phyloP scores from a whole-genome alignment of 1,284 basidiomycete genomes.

The Ceratobasidium sp. region DNA sequence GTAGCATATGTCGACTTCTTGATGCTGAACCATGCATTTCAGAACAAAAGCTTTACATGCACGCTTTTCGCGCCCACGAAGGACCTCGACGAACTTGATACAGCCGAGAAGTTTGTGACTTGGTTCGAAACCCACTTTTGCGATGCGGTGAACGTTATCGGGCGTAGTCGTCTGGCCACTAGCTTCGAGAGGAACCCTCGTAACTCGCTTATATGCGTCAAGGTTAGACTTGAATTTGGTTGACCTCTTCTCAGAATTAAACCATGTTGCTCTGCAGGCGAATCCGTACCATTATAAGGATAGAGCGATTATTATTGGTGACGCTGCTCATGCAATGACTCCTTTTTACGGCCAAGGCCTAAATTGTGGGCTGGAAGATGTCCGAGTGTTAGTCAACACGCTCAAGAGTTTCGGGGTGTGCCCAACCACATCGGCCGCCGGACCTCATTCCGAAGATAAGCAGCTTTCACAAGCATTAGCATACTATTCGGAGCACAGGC shows the following conservation, averaged over 20 bases:
- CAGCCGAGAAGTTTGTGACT: constrained; percentile 66
- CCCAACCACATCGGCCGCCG: constrained; percentile 51
- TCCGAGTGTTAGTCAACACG: constrained; percentile 84
- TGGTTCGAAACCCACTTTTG: constrained; percentile 91
- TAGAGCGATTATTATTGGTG: constrained; percentile 88
- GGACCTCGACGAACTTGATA: constrained; percentile 76
- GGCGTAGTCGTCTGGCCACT: constrained; percentile 76
- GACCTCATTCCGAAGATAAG: constrained; percentile 58
- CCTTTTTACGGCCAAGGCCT: constrained; percentile 99
- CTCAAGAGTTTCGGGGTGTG: constrained; percentile 76
- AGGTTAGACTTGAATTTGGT: constrained; percentile 63
- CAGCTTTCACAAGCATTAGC: constrained; percentile 73
- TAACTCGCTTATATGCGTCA: constrained; percentile 89
- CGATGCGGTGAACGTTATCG: constrained; percentile 86
- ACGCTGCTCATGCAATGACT: constrained; percentile 96
- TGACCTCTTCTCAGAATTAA: constrained; percentile 46
- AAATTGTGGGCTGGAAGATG: constrained; percentile 98
- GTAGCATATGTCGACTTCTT: not conserved
- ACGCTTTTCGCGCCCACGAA: constrained; percentile 91
- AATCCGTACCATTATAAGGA: constrained; percentile 92
- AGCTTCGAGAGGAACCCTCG: constrained; percentile 87
- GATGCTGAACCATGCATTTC: constrained; percentile 36
- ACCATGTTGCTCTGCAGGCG: constrained; percentile 60
- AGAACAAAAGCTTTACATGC: constrained; percentile 89
- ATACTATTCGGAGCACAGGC: constrained; percentile 81